These are phyloP conservation scores for Podaxis mareebaensis DNA, from an alignment of 768 basidiomycete species.

Conservation along the genomic window DNA sequence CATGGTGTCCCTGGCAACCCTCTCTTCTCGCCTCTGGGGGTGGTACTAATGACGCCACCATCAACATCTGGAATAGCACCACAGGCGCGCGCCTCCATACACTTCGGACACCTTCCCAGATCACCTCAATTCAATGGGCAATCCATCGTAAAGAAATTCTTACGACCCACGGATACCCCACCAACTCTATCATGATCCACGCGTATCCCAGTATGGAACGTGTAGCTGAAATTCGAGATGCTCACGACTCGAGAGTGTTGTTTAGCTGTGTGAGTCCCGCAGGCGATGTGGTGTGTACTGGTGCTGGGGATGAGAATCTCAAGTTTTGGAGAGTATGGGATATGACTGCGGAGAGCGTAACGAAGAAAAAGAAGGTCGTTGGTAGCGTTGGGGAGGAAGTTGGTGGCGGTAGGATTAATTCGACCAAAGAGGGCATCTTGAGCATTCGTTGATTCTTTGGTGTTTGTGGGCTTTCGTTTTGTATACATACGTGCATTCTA, in stretches of 20 bases:
- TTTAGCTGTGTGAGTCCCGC: conserved; percentile 84
- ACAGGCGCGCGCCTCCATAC: conserved; percentile 92
- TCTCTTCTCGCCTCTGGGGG: conserved; percentile 91
- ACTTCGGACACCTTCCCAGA: conserved; percentile 84
- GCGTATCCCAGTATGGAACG: conserved; percentile 84
- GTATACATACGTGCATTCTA: not conserved
- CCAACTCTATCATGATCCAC: conserved; percentile 79
- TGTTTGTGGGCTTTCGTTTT: not conserved
- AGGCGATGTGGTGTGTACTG: conserved; percentile 90
- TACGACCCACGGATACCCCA: conserved; percentile 94
- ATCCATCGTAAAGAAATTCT: conserved; percentile 87
- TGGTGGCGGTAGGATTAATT: conserved; percentile 42
- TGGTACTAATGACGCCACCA: conserved; percentile 90
- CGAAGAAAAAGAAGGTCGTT: conserved; percentile 52
- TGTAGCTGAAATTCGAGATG: conserved; percentile 83
- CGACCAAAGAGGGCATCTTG: conserved; percentile 51
- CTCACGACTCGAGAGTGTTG: conserved; percentile 89
- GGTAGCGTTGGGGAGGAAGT: conserved; percentile 32
- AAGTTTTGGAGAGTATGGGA: conserved; percentile 97
- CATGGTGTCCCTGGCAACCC: conserved; percentile 97
- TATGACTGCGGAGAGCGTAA: conserved; percentile 39
- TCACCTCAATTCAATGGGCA: conserved; percentile 89
- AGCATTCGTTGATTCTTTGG: conserved; percentile 37
- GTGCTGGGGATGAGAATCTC: conserved; percentile 92
- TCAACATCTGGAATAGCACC: conserved; percentile 89